A percentile compares a stretch with the other conserved stretches of the same genome.
These are phyloP conservation scores for Colletotrichum musae DNA, from an alignment of 2,329 filamentous ascomycete species.

Conservation along the genomic window DNA sequence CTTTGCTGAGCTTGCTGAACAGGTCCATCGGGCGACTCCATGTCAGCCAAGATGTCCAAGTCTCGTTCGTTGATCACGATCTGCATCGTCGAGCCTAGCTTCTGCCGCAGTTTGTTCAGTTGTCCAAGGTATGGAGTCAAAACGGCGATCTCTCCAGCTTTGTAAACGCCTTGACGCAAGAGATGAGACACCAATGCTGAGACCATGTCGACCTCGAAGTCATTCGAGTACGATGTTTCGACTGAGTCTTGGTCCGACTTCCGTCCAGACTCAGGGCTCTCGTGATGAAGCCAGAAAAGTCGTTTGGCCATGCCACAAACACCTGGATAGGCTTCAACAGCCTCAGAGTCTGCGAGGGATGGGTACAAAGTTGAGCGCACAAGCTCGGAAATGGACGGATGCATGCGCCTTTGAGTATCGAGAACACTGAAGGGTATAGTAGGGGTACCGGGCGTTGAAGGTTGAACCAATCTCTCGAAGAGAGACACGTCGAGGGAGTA, in stretches of 20 bases:
- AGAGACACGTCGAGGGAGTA: conserved; percentile 72
- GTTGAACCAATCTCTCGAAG: conserved; percentile 70
- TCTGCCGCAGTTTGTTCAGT: conserved; percentile 63
- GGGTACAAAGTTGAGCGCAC: conserved; percentile 72
- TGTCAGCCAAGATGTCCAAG: conserved; percentile 64
- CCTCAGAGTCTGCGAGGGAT: conserved; percentile 64
- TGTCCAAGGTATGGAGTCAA: conserved; percentile 77
- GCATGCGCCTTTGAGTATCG: conserved; percentile 75
- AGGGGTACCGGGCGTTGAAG: conserved; percentile 43
- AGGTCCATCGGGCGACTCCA: conserved; percentile 46
- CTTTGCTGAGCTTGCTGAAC: conserved; percentile 26
- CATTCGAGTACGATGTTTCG: conserved; percentile 66
- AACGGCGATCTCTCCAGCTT: conserved; percentile 75
- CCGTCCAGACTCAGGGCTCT: conserved; percentile 34
- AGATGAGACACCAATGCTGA: conserved; percentile 75
- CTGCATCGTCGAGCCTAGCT: conserved; percentile 65
- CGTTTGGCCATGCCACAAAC: conserved; percentile 68
- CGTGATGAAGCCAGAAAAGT: conserved; percentile 76
- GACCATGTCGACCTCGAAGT: conserved; percentile 75
- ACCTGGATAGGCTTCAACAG: conserved; percentile 56
- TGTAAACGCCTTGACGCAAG: conserved; percentile 74
- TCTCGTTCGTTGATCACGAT: conserved; percentile 77
- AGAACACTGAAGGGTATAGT: conserved; percentile 56
- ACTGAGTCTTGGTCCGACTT: conserved; percentile 46
- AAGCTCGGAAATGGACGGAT: conserved; percentile 72